Base-by-base conservation (phyloP, 2,329 filamentous ascomycete genomes). In the Nakataea oryzae region DNA sequence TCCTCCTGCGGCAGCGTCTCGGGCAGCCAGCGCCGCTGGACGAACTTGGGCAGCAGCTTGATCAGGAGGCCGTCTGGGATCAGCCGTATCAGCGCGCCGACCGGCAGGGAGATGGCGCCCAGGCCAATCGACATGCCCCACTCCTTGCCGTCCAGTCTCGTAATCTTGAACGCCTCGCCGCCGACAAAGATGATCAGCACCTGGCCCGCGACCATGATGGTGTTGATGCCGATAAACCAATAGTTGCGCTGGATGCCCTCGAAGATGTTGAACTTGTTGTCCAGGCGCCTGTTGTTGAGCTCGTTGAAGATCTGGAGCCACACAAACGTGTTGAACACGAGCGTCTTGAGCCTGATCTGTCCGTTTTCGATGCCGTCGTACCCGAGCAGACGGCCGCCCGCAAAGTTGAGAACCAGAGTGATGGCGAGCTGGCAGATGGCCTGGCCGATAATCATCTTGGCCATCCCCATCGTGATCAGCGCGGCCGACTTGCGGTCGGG, bases 391-490 rank as follows among this genome's bases (percentile, higher is more conserved):
- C 74, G 75, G 59, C 82, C 85, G 34, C 84, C 91, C 68, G 93
- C 67, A 66, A 73, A 97, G 76, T 93, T 93, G 28, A 97, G 81
- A 65, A 93, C 80, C 67, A 97, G 88, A 0, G 92, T 86, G 59
- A 86, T 83, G 27, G 87, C 85, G 5, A 97, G 84, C 74, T 97
- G 93, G 74, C 95, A 97, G 63, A 96, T 81, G 1, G 92, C 86
- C 74, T 97, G 92, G 2, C 93, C 93, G 57, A 96, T 82, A 65
- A 97, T 97, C 93, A 97, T 97, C 81, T 97, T 97, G 93, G 93
- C 96, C 93, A 97, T 97, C 24, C 89, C 93, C 41, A 88, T 79
- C 1, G 92, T 96, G 68, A 97, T 95, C 65, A 86, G 85, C 55
- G 80, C 78, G 4, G 81, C 72, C 28, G 79, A 80, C 69, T 81